phyloP scores from a whole-genome alignment of 2,329 filamentous ascomycete species.

The Claviceps capensis region DNA sequence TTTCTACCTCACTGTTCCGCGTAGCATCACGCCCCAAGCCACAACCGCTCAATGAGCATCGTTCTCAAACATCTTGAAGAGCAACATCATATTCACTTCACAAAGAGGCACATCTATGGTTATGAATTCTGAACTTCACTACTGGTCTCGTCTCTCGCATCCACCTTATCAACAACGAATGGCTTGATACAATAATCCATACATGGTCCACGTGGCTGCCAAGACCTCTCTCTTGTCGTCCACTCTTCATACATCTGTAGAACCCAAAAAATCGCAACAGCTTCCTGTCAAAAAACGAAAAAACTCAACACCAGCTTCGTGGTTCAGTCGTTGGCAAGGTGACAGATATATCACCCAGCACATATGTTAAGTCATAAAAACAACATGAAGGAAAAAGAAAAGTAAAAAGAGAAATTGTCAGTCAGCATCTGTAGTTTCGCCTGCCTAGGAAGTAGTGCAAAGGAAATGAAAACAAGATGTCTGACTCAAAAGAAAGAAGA shows the following conservation, averaged over 20 bases:
- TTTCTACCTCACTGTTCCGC: too few species aligned
- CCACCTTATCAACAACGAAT: neutral
- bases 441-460: neutral
- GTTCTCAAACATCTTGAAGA: too few species aligned
- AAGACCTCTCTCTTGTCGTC: neutral
- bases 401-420: constrained; percentile 9
- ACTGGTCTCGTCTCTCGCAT: neutral
- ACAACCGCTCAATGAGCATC: too few species aligned
- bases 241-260: too few species aligned
- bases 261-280: neutral
- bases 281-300: neutral
- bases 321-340: neutral
- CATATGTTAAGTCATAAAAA: constrained; percentile 3
- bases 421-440: constrained; percentile 9
- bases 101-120: neutral
- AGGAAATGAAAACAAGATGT: neutral
- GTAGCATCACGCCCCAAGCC: too few species aligned
- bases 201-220: neutral
- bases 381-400: constrained; percentile 8
- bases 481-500: neutral
- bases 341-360: neutral
- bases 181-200: neutral
- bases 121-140: neutral
- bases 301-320: neutral
- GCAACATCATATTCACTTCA: neutral